Evolutionary conservation across 2,329 filamentous ascomycete species (phyloP), one percentile per base, ranked within the genome.

Genomic region (Venturiaceae sp.): DNA sequence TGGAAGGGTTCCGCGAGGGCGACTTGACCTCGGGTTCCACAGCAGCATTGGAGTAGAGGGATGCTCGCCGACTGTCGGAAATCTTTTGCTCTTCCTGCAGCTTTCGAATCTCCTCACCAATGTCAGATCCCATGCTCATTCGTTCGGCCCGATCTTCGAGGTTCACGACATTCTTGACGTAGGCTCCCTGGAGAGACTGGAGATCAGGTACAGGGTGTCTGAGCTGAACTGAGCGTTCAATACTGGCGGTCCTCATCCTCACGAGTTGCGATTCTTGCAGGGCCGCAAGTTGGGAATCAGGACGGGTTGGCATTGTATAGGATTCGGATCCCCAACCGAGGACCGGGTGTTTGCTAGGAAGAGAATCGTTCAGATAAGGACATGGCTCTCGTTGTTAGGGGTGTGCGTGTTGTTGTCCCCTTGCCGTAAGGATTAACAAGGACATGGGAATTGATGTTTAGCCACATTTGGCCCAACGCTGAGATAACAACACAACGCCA

Each of bases 121-220:
- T 87, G 62, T 88, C 89, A 62, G 85, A 88, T 52, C 79, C 79
- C 75, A 82, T 81, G 64, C 86, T 88, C 70, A 92, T 77, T 63
- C 84, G 81, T 71, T 91, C 87, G 53, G 88, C 88, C 11, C 84
- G 86, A 63, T 86, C 84, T 71, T 92, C 88, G 62, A 92, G 81
- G 54, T 85, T 82, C 63, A 85, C 83, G 62, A 92, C 84, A 73
- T 87, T 90, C 68, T 79, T 80, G 19, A 80, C 73, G 67, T 83
- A 84, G 33, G 82, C 82, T 28, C 81, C 83, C 60, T 84, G 81
- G 58, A 84, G 77, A 55, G 78, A 77, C 67, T 82, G 82, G 53
- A 82, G 73, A 66, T 87, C 84, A 57, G 85, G 83, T 2, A 78
- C 78, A 32, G 83, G 84, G 66, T 86, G 83, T 62, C 75, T 75